Conservation (phyloP, 768 basidiomycete species). For the Mycena filopes region DNA sequence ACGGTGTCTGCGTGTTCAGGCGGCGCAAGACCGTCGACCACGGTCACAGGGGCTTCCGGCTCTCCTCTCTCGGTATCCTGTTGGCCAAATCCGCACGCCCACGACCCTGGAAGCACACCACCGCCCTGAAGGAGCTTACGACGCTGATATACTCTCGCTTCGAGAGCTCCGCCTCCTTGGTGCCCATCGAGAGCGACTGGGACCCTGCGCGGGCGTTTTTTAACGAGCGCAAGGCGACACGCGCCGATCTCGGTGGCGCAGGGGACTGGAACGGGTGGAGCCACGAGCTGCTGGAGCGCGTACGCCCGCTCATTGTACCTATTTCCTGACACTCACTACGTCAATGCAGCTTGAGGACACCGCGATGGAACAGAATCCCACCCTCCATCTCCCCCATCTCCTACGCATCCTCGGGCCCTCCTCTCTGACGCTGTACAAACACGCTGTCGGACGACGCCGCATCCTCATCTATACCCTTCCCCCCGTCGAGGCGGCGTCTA, state of each 20-base stretch:
- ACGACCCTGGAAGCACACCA: slow-evolving; percentile 81
- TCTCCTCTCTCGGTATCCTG: slow-evolving; percentile 81
- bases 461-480: slow-evolving; percentile 85
- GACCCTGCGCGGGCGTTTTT: slow-evolving; percentile 72
- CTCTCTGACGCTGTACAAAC: slow-evolving; percentile 81
- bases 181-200: slow-evolving; percentile 69
- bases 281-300: slow-evolving; percentile 66
- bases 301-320: slow-evolving; percentile 39
- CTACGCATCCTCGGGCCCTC: slow-evolving; percentile 84
- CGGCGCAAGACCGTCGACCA: slow-evolving; percentile 73
- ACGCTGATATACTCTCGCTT: slow-evolving; percentile 62
- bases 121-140: slow-evolving; percentile 69
- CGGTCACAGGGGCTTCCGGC: slow-evolving; percentile 83
- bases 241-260: slow-evolving; percentile 62
- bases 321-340: background rate
- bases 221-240: slow-evolving; percentile 65
- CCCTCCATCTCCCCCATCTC: slow-evolving; percentile 78
- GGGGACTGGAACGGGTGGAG: slow-evolving; percentile 78
- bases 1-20: slow-evolving; percentile 81
- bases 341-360: slow-evolving; percentile 40
- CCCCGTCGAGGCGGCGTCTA: slow-evolving; percentile 82
- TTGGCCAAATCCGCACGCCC: slow-evolving; percentile 72
- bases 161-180: slow-evolving; percentile 57
- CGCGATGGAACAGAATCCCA: slow-evolving; percentile 56
- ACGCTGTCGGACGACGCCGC: slow-evolving; percentile 76